phyloP scores from a whole-genome alignment of 768 basidiomycete species.

The Chalciporus sphaerocephalus region DNA sequence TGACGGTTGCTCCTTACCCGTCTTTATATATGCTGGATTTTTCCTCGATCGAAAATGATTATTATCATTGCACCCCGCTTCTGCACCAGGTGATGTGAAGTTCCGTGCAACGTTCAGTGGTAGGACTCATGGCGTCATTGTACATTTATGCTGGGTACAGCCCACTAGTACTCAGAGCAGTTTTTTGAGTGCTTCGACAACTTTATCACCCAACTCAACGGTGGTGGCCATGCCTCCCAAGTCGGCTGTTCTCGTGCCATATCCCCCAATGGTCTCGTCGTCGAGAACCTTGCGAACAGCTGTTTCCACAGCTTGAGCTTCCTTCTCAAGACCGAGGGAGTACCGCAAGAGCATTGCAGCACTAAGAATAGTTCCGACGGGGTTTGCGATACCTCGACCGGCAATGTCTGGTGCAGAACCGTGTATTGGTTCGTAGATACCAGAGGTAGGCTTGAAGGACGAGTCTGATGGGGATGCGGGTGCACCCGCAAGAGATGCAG shows the following conservation, averaged over 20 bases:
- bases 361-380: slow-evolving; percentile 91
- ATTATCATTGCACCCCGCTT: not conserved
- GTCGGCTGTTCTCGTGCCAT: slow-evolving; percentile 80
- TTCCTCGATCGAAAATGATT: slow-evolving; percentile 7
- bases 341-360: slow-evolving; percentile 92
- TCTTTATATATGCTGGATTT: slow-evolving; percentile 20
- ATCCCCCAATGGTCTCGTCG: slow-evolving; percentile 58
- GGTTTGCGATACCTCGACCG: slow-evolving; percentile 91
- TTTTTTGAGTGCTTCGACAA: slow-evolving; percentile 67
- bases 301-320: slow-evolving; percentile 80
- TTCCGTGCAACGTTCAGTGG: not conserved
- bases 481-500: slow-evolving; percentile 91
- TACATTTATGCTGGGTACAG: not conserved
- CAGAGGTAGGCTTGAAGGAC: slow-evolving; percentile 72
- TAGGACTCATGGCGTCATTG: not conserved
- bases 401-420: slow-evolving; percentile 95
- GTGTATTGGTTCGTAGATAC: slow-evolving; percentile 97
- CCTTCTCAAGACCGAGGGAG: slow-evolving; percentile 82
- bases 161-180: slow-evolving; percentile 38
- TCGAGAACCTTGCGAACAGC: slow-evolving; percentile 93
- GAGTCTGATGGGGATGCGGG: slow-evolving; percentile 51
- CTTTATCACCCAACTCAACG: slow-evolving; percentile 74
- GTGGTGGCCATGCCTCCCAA: slow-evolving; percentile 78
- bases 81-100: not conserved
- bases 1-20: slow-evolving; percentile 3